Conservation (phyloP, 2,329 filamentous ascomycete genomes). For the Colletotrichum echinochloae region DNA sequence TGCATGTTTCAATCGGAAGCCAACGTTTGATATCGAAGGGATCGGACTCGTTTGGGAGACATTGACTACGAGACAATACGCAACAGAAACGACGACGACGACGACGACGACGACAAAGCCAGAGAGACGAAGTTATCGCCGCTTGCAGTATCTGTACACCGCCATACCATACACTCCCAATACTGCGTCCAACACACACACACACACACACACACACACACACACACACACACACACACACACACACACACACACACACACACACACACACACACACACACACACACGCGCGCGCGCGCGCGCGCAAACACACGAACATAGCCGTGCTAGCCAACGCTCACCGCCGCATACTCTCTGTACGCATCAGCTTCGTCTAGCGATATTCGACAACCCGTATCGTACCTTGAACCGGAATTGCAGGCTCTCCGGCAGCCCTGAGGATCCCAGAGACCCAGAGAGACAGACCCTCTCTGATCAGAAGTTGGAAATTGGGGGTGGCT, state of each 20-base stretch:
- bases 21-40: constrained; percentile 21
- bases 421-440: constrained; percentile 6
- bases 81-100: constrained; percentile 9
- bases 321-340: constrained; percentile 2
- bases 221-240: background rate
- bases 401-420: constrained; percentile 36
- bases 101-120: background rate
- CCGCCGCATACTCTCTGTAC: background rate
- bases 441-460: background rate
- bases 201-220: too few relatives aligned
- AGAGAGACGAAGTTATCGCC: background rate
- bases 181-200: too few relatives aligned
- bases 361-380: background rate
- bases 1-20: constrained; percentile 30
- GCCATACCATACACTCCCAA: too few relatives aligned
- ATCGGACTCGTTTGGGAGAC: constrained; percentile 11
- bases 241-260: too few relatives aligned
- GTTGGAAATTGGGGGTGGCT: constrained; percentile 19
- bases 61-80: constrained; percentile 10
- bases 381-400: constrained; percentile 23
- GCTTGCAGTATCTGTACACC: too few relatives aligned
- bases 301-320: too few relatives aligned
- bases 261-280: background rate
- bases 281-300: too few relatives aligned
- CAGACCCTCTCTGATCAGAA: constrained; percentile 6